phyloP scores from a whole-genome alignment of 768 basidiomycete species.

The Psilocybe tampanensis region DNA sequence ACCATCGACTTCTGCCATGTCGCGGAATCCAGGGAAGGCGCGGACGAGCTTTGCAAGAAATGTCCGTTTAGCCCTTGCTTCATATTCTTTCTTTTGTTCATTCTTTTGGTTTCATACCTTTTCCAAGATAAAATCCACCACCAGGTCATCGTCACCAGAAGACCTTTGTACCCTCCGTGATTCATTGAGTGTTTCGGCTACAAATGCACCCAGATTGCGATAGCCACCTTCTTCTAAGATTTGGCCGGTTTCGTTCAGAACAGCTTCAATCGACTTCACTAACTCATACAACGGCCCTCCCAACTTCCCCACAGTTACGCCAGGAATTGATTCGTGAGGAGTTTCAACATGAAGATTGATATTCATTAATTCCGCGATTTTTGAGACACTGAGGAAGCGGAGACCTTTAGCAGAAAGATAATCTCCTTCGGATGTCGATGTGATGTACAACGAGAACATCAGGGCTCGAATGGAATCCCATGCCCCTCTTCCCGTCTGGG shows the following conservation, averaged over 20 bases:
- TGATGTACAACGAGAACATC: slow-evolving; percentile 70
- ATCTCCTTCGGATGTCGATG: slow-evolving; percentile 57
- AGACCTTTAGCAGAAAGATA: slow-evolving; percentile 72
- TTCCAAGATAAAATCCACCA: slow-evolving; percentile 62
- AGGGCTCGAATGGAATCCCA: slow-evolving; percentile 84
- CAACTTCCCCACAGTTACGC: slow-evolving; percentile 72
- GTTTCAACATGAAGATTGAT: slow-evolving; percentile 71
- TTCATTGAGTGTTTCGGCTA: slow-evolving; percentile 66
- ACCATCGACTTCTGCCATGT: slow-evolving; percentile 69
- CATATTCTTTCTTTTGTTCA: slow-evolving; percentile 10
- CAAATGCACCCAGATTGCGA: slow-evolving; percentile 72
- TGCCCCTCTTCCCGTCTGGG: slow-evolving; percentile 74
- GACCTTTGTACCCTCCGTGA: slow-evolving; percentile 41
- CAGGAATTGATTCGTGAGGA: slow-evolving; percentile 68
- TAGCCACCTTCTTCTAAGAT: slow-evolving; percentile 64
- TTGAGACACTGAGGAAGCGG: slow-evolving; percentile 47
- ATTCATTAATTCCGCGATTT: slow-evolving; percentile 75
- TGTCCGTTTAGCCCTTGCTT: background rate
- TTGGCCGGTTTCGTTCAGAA: slow-evolving; percentile 73
- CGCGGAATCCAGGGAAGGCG: slow-evolving; percentile 81
- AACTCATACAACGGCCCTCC: slow-evolving; percentile 76
- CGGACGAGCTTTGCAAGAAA: slow-evolving; percentile 58
- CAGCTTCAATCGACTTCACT: slow-evolving; percentile 63
- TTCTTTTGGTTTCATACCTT: slow-evolving; percentile 51
- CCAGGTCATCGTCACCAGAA: slow-evolving; percentile 9